Evolutionary conservation across 805 yeast species (phyloP), one percentile per base, ranked within the genome.

Genomic region (Sugiyamaella chiloensis): DNA sequence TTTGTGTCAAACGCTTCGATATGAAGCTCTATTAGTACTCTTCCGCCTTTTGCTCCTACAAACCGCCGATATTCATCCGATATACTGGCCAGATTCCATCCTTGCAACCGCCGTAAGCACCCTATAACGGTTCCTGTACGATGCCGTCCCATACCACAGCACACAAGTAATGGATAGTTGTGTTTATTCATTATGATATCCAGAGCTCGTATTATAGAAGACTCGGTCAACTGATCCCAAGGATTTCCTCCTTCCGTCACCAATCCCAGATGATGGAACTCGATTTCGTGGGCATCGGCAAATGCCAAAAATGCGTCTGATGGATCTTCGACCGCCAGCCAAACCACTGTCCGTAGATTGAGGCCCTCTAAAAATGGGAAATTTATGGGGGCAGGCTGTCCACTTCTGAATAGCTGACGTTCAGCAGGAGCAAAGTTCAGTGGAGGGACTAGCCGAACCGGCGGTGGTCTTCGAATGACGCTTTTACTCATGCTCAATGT

Each of bases 131-230:
- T 90, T 1, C 99, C 99, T 0, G 98, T 90, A 55, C 99, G 74
- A 65, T 91, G 99, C 56, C 99, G 73, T 0, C 99, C 99, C 99
- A 93, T 93, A 11, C 97, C 96, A 60, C 98, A 93, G 65, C 98
- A 93, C 3, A 90, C 90, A 43, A 93, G 69, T 52, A 93, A 59
- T 0, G 99, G 98, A 60, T 87, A 87, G 62, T 81, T 80, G n/a
- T 78, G 74, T 53, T 75, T 76, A 57, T 87, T 78, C 37, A 83
- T 78, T 16, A 91, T 85, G 27, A 88, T 74, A 52, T 83, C 85
- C 52, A 91, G 68, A 0, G 96, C 95, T 52, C 80, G 81, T 23
- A 79, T 78, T 45, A 91, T 88, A 19, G 95, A 80, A 35, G 79
- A 74, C 60, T 89, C 96, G 16, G 89, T 86, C 29, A 91, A 72